phyloP scores from a whole-genome alignment of 495 filamentous ascomycete genomes.

The Lophiostoma macrostomum region DNA sequence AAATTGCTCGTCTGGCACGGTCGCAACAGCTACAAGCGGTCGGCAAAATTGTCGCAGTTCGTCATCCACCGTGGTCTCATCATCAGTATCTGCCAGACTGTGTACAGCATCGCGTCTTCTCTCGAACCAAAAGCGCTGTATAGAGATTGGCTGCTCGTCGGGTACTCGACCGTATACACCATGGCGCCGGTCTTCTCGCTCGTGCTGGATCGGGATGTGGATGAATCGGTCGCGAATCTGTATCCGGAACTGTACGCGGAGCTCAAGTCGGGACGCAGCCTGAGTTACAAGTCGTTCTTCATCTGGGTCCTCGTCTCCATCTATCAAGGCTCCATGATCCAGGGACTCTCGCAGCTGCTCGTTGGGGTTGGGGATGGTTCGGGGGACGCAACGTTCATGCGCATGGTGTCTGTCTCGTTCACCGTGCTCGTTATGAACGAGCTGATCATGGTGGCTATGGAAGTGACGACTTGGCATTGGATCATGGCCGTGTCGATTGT shows the following conservation, averaged over 20 bases:
- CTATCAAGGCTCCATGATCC: slow-evolving; percentile 93
- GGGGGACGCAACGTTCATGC: slow-evolving; percentile 29
- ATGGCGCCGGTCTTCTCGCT: slow-evolving; percentile 91
- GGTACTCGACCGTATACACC: slow-evolving; percentile 95
- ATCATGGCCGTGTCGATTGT: slow-evolving; percentile 84
- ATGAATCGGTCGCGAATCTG: slow-evolving; percentile 85
- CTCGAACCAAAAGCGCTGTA: slow-evolving; percentile 95
- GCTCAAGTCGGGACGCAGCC: slow-evolving; percentile 73
- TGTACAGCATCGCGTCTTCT: slow-evolving; percentile 88
- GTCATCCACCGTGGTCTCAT: slow-evolving; percentile 97
- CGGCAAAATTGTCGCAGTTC: slow-evolving; percentile 93
- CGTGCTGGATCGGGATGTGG: slow-evolving; percentile 94
- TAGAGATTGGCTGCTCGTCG: slow-evolving; percentile 93
- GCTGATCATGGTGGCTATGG: slow-evolving; percentile 91
- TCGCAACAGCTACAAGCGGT: slow-evolving; percentile 92
- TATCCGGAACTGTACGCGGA: slow-evolving; percentile 99
- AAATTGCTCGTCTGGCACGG: slow-evolving; percentile 98
- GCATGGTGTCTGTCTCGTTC: slow-evolving; percentile 88
- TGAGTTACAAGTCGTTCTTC: slow-evolving; percentile 93
- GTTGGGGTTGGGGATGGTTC: slow-evolving; percentile 62
- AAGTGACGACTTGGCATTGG: slow-evolving; percentile 95
- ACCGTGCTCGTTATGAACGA: slow-evolving; percentile 93
- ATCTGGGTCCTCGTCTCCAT: slow-evolving; percentile 93
- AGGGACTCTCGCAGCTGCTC: slow-evolving; percentile 85
- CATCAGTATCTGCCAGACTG: slow-evolving; percentile 91